Base-by-base conservation (phyloP, 805 yeast genomes). In the Cyberlindnera maritima region DNA sequence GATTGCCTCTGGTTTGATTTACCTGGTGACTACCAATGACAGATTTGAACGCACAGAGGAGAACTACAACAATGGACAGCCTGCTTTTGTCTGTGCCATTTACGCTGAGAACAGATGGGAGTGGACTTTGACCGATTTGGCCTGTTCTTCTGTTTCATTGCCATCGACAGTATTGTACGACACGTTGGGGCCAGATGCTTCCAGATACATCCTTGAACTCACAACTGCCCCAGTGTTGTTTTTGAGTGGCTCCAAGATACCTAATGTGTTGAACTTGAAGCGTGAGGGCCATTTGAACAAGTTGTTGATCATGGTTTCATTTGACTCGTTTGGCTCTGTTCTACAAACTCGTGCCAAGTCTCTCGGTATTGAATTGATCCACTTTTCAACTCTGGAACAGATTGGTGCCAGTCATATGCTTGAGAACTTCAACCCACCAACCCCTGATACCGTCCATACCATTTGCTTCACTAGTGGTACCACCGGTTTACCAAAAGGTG, bases 111-210 rank as follows among this genome's bases (percentile, higher is more conserved):
- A 83, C 59, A 67, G 82, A 41, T 67, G 73, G 12, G 88, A 85
- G 64, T 85, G 94, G 94, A 67, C 83, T 58, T 61, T 83, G 55
- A 87, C 89, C 0, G 80, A 85, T 56, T 71, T 70, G 33, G 72
- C 79, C 17, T 80, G 76, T 66, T 50, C 52, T 69, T 45, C 46
- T 2, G 44, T 45, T 7, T 44, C 72, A 61, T 71, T 70, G 33
- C 60, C 77, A 3, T 67, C 68, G 41, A 79, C 80, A 5, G 73
- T 79, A 1, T 59, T 79, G n/a, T 79, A 79, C 57, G 83, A 79
- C 44, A 77, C 83, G 11, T 57, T 79, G 44, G 83, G 83, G 7
- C 75, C 83, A 1, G 73, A 71, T 23, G 74, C 91, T 4, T 74
- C 88, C 6, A 74, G 71, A 52, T 82, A 82, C 59, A 84, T 85